Base-by-base conservation (phyloP, 1,139 yeast genomes). In the Magnusiomyces suaveolens region DNA sequence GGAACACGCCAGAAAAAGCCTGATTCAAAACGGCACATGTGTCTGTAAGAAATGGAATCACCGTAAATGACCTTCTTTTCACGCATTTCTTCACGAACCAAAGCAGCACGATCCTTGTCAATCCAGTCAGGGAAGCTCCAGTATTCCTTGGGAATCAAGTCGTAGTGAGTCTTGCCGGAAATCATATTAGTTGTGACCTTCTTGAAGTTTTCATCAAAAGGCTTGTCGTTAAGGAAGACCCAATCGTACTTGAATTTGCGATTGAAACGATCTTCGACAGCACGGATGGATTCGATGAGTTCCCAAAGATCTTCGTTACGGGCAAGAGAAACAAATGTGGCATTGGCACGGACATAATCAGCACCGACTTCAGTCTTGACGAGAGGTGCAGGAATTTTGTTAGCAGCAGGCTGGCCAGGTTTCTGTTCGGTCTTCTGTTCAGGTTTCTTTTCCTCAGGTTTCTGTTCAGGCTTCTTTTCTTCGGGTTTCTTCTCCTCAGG, bases 1-100 rank as follows among this genome's bases (percentile, higher is more conserved):
- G 81, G 82, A 65, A 87, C 94, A 71, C 88, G 79, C 78, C 82
- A 89, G 75, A 90, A 89, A 71, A 89, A 88, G 0, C 97, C 97
- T 46, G 94, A 83, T 71, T 89, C 95, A 66, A 76, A 90, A 70
- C 97, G 82, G 72, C 97, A 90, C 97, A 90, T 89, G 72, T 84
- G 90, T 32, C 92, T 76, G 66, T 86, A 85, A 47, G 83, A 75
- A 62, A 78, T 82, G 1, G 81, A 75, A 52, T 77, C 87, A 1
- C 87, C 94, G 66, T 86, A 85, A 49, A 82, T 80, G 57, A 84
- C 74, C 67, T 59, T 71, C 69, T 54, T 69, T 67, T 60, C 75
- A 69, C 79, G 70, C 72, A 81, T 74, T 54, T 69, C 61, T 56
- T 72, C 72, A 57, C 92, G 74, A 2, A 77, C 71, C 50, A 71